phyloP scores from a whole-genome alignment of 2,329 filamentous ascomycete genomes.

The Monilinia fructigena region DNA sequence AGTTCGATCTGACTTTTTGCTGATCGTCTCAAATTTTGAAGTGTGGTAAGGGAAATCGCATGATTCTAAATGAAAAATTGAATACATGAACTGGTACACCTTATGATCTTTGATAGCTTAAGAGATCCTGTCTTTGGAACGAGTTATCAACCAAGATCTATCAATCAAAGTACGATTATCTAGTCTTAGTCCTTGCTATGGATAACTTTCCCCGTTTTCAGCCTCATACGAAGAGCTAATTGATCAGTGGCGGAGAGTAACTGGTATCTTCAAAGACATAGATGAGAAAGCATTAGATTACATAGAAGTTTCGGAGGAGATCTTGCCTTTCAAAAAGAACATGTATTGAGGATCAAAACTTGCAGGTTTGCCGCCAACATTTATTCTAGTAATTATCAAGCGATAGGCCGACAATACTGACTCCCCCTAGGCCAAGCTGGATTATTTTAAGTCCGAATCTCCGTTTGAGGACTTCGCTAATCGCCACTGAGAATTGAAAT shows the following conservation, averaged over 20 bases:
- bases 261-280: neutral
- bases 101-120: neutral
- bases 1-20: neutral
- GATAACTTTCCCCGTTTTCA: neutral
- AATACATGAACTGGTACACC: neutral
- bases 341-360: neutral
- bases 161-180: fast-evolving
- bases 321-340: neutral
- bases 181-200: neutral
- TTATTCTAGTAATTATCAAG: neutral
- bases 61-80: neutral
- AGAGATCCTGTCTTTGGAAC: neutral
- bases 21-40: neutral
- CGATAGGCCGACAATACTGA: neutral
- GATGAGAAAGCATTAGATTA: neutral
- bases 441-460: conserved; percentile 5
- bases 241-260: neutral
- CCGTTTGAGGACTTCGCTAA: neutral
- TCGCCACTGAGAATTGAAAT: neutral
- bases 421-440: neutral
- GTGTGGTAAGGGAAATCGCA: neutral
- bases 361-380: conserved; percentile 4
- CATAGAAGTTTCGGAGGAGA: neutral
- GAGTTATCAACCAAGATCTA: fast-evolving
- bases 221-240: neutral